These are phyloP conservation scores for Stenocarpella maydis DNA, from an alignment of 2,329 filamentous ascomycete species.

Conservation along the genomic window DNA sequence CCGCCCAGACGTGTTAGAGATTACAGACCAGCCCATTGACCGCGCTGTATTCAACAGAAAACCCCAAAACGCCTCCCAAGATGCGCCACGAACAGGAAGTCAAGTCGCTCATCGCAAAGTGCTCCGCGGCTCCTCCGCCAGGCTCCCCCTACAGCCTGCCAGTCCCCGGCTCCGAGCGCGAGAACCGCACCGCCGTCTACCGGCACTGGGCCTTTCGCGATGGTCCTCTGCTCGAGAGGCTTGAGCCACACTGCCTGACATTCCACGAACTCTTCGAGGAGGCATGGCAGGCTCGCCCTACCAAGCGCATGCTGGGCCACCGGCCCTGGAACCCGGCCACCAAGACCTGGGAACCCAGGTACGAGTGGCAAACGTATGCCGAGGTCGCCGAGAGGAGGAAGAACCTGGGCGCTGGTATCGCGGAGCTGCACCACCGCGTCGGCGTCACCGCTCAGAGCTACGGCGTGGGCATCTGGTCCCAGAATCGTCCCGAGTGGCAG, in stretches of 20 bases:
- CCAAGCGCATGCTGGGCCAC: conserved; percentile 78
- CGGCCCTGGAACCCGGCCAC: conserved; percentile 80
- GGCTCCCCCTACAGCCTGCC: conserved; percentile 82
- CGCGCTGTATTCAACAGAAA: not conserved
- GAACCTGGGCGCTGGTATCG: conserved; percentile 85
- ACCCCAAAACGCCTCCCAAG: conserved; percentile 1
- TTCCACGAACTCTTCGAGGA: conserved; percentile 84
- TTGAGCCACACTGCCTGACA: conserved; percentile 76
- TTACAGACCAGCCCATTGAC: not conserved
- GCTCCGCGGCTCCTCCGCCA: conserved; percentile 71
- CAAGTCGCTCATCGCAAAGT: conserved; percentile 57
- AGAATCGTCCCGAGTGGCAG: conserved; percentile 90
- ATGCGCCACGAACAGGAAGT: conserved; percentile 48
- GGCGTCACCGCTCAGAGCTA: conserved; percentile 74
- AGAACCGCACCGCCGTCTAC: conserved; percentile 80
- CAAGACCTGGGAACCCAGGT: conserved; percentile 77
- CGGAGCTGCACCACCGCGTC: conserved; percentile 79
- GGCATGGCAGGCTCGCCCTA: conserved; percentile 68
- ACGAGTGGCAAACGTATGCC: conserved; percentile 83
- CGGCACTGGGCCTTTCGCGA: conserved; percentile 82
- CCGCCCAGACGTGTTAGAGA: not conserved
- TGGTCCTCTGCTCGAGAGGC: conserved; percentile 72
- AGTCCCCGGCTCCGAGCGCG: conserved; percentile 76
- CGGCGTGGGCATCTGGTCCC: conserved; percentile 84
- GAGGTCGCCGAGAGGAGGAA: conserved; percentile 81